Base-by-base conservation (phyloP, 2,329 filamentous ascomycete species). In the Fusarium tanahbumbuense region DNA sequence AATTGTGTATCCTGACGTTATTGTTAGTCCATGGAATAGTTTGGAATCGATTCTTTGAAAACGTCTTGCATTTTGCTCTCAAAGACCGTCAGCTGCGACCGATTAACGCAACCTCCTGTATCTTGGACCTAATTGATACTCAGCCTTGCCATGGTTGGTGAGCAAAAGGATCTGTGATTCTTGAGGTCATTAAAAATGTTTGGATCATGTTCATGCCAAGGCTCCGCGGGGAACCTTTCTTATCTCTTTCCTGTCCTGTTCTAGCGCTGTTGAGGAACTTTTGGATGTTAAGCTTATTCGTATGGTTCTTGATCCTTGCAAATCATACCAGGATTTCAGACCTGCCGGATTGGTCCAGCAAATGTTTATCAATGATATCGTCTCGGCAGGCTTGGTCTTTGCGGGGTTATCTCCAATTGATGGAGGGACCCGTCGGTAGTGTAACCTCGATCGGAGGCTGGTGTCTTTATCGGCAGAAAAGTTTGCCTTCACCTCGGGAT, bases 271-370 rank as follows among this genome's bases (percentile, higher is more conserved):
- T 7, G n/a, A 46, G 59, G 68, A 53, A 71, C 68, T 71, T 71
- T 71, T 71, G 68, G 32, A 7, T 22, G 22, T 65, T 71, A 71
- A 70, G 67, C 58, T 71, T 70, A 70, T 70, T 68, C 41, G 37
- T 56, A 60, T 56, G 52, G 46, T 67, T 70, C 10, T 41, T 37
- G 16, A 71, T 52, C 68, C 68, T 37, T 71, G 68, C 23, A 50
- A 28, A 12, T 3, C 6, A 20, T 9, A 28, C 58, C 16, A 32
- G 56, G 49, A n/a, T 18, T 11, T 58, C 25, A 30, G 20, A 71
- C 68, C 67, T 71, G 64, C 68, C 68, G 48, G 20, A 66, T 71
- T 40, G 6, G 67, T 59, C 11, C n/a, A 48, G 6, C 16, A 25
- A 40, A 22, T 30, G 52, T 52, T 56, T 58, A 56, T 47, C 42